Base-by-base conservation (phyloP, 2,329 filamentous ascomycete genomes). In the Nothophaeocryptopus gaeumannii region DNA sequence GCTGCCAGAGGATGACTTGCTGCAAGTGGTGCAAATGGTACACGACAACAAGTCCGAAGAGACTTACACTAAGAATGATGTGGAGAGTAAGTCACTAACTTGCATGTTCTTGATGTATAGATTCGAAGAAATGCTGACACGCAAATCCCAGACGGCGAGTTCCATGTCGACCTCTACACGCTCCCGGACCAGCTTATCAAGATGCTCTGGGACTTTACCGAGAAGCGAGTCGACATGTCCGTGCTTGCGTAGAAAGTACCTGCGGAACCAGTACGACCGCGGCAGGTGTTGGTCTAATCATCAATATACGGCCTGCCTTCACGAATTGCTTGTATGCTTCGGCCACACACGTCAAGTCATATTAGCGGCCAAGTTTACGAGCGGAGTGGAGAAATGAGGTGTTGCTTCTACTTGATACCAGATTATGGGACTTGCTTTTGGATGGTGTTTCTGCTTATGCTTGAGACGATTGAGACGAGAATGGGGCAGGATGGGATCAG, bases 161-260 rank as follows among this genome's bases (percentile, higher is more conserved):
- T 99, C 75, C 93, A 96, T 54, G 92, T 99, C 61, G 93, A 99
- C 67, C 80, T 99, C 51, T 97, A 96, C 74, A 97, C 93, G n/a
- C 83, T 99, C 58, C 91, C 93, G 1, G 93, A 97, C 59, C 74
- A 76, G 26, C 79, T 97, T 33, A 86, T 93, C 67, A 95, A 93
- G 72, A 90, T 89, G 83, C 84, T 99, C 53, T 97, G 92, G 92
- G 92, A 96, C 54, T 95, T 93, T 67, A 82, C 82, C 36, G 63
- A 65, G 40, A 62, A 63, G 51, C 62, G 64, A 45, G 62, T 68
- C 45, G 66, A 70, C 51, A 66, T 69, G 60, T 57, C 47, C 34
- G 50, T 47, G 4, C 31, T 63, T 47, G 54, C 60, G 14, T 62
- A 62, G 58, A 20, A 36, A 14, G 41, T 45, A 7, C 8, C 5